Evolutionary conservation across 768 basidiomycete genomes (phyloP).

Genomic region (Mycena vulgaris): DNA sequence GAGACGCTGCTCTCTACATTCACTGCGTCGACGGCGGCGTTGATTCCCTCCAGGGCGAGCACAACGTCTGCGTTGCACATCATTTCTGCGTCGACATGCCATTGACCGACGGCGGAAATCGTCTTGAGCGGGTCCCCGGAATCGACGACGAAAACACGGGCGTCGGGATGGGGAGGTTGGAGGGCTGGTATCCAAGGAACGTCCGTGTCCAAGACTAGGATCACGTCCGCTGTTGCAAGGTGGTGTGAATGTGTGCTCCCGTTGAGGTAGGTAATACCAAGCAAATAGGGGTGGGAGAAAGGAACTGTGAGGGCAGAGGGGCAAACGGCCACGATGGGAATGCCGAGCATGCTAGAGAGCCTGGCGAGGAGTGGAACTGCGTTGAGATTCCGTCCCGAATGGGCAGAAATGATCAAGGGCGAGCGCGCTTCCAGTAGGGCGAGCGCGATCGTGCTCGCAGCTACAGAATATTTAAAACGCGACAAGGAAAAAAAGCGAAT

Average conservation of each 20-base stretch:
- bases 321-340: slow-evolving; percentile 69
- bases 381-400: slow-evolving; percentile 68
- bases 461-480: slow-evolving; percentile 39
- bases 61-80: slow-evolving; percentile 72
- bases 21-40: slow-evolving; percentile 50
- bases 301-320: slow-evolving; percentile 69
- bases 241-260: slow-evolving; percentile 61
- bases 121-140: slow-evolving; percentile 74
- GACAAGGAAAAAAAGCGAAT: too few species aligned
- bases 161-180: slow-evolving; percentile 57
- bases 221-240: slow-evolving; percentile 70
- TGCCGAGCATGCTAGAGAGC: slow-evolving; percentile 66
- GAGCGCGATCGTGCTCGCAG: slow-evolving; percentile 56
- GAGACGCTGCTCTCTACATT: slow-evolving; percentile 39
- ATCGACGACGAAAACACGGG: slow-evolving; percentile 74
- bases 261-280: slow-evolving; percentile 67
- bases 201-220: slow-evolving; percentile 77
- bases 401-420: slow-evolving; percentile 78
- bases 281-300: slow-evolving; percentile 67
- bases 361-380: slow-evolving; percentile 62
- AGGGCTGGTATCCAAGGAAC: slow-evolving; percentile 75
- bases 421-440: slow-evolving; percentile 65
- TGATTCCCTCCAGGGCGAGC: slow-evolving; percentile 65
- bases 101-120: slow-evolving; percentile 57
- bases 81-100: slow-evolving; percentile 70